Percentiles rank a stretch among this genome's conserved stretches.
Evolutionary conservation across 345 rosid genomes (phyloP).

Genomic region (Salix koriyanagi): DNA sequence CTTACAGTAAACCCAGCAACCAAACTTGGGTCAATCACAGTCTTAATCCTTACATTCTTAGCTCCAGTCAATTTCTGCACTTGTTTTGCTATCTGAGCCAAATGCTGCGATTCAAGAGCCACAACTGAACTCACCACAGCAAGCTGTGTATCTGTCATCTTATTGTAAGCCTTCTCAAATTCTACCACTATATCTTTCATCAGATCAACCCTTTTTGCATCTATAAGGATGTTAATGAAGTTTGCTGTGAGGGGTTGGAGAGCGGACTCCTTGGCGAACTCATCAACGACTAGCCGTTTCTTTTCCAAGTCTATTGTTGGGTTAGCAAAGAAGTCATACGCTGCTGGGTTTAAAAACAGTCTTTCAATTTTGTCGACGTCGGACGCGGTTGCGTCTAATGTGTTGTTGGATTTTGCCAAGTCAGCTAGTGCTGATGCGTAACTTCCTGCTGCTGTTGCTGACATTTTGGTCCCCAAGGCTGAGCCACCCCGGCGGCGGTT

Average conservation of each 20-base stretch:
- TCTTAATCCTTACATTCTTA: conserved; percentile 82
- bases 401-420: conserved; percentile 55
- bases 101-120: conserved; percentile 62
- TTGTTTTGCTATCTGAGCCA: conserved; percentile 86
- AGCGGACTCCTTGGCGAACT: conserved; percentile 37
- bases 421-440: conserved; percentile 82
- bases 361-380: conserved; percentile 74
- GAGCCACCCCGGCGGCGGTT: conserved; percentile 27
- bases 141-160: conserved; percentile 63
- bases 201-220: conserved; percentile 53
- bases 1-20: conserved; percentile 90
- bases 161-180: conserved; percentile 66
- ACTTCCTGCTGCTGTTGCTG: conserved; percentile 54
- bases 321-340: conserved; percentile 52
- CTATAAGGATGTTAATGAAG: conserved; percentile 64
- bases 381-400: conserved; percentile 58
- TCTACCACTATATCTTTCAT: conserved; percentile 67
- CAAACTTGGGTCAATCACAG: conserved; percentile 62
- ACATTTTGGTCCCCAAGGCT: conserved; percentile 46
- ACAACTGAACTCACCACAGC: conserved; percentile 85
- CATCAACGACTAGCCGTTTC: conserved; percentile 58
- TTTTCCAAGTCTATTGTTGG: conserved; percentile 48
- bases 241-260: conserved; percentile 62
- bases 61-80: conserved; percentile 89
- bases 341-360: conserved; percentile 53